Conservation (phyloP, 2,329 filamentous ascomycete genomes). For the Colletotrichum trifolii region DNA sequence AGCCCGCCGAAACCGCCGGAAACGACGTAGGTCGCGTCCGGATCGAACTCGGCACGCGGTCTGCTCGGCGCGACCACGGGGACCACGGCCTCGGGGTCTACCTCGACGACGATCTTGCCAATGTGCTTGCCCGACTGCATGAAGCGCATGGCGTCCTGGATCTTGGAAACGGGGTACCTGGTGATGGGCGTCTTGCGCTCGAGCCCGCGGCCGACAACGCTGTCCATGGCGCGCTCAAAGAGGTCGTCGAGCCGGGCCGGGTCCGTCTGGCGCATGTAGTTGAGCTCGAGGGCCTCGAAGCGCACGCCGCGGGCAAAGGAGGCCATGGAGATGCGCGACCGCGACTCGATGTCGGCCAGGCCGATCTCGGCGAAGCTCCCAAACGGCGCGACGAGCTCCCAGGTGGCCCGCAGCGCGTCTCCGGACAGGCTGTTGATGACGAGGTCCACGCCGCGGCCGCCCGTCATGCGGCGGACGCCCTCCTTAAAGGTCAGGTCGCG, state of each 20-base stretch:
- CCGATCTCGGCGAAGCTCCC: conserved; percentile 49
- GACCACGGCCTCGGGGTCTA: conserved; percentile 11
- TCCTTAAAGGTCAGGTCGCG: conserved; percentile 41
- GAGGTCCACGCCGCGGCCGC: conserved; percentile 43
- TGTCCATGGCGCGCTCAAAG: neutral
- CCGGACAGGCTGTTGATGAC: conserved; percentile 45
- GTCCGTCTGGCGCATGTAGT: conserved; percentile 17
- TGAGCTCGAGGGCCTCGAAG: neutral
- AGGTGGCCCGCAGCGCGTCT: conserved; percentile 40
- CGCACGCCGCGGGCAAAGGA: neutral
- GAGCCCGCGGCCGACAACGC: neutral
- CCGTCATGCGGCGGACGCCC: conserved; percentile 42
- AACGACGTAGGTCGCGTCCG: no score
- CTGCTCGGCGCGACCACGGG: no score
- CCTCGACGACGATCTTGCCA: conserved; percentile 54
- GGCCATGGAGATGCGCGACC: neutral
- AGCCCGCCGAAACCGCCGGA: no score
- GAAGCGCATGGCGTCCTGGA: conserved; percentile 53
- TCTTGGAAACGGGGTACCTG: conserved; percentile 40
- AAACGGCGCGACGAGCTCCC: conserved; percentile 43
- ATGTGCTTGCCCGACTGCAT: conserved; percentile 57
- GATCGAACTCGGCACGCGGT: no score
- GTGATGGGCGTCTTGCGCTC: conserved; percentile 39
- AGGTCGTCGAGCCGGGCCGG: conserved; percentile 23
- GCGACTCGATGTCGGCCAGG: conserved; percentile 41